phyloP scores from a whole-genome alignment of 768 basidiomycete species.

The Lactifluus rugatus region DNA sequence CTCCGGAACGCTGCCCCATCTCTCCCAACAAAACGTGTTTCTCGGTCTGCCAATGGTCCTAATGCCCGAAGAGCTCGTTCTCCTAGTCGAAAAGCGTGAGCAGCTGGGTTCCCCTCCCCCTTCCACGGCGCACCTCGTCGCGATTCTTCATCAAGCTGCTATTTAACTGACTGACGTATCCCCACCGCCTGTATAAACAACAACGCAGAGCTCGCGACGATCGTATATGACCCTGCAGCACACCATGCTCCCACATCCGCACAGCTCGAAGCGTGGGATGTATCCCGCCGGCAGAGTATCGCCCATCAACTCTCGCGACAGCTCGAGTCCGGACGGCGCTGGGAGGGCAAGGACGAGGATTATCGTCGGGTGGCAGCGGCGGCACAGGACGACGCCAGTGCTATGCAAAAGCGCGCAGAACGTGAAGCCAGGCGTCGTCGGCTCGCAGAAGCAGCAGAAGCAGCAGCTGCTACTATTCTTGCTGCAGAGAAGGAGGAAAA shows the following conservation, averaged over 20 bases:
- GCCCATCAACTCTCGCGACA: constrained; percentile 19
- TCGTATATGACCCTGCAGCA: constrained; percentile 62
- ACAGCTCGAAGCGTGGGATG: constrained; percentile 46
- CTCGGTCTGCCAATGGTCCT: constrained; percentile 84
- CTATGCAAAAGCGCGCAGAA: constrained; percentile 51
- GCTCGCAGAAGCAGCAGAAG: not conserved
- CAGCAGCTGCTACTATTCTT: too few species aligned
- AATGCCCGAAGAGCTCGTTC: constrained; percentile 85
- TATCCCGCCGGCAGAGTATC: constrained; percentile 37
- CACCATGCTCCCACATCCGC: constrained; percentile 40
- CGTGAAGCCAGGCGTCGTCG: constrained; percentile 40
- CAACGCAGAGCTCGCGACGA: constrained; percentile 59
- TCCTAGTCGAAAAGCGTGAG: constrained; percentile 74
- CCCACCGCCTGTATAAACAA: too few species aligned
- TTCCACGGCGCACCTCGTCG: not conserved
- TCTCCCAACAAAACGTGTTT: constrained; percentile 95
- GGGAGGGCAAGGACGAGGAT: constrained; percentile 30
- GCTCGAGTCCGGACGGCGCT: constrained; percentile 34
- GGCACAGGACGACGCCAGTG: constrained; percentile 30
- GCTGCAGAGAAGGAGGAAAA: too few species aligned
- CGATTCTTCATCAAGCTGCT: not conserved
- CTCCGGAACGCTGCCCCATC: constrained; percentile 84
- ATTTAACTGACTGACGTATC: not conserved
- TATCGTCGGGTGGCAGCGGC: constrained; percentile 39
- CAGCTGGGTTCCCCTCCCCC: constrained; percentile 14